phyloP scores from a whole-genome alignment of 495 filamentous ascomycete species.

The Aspergillus hancockii region DNA sequence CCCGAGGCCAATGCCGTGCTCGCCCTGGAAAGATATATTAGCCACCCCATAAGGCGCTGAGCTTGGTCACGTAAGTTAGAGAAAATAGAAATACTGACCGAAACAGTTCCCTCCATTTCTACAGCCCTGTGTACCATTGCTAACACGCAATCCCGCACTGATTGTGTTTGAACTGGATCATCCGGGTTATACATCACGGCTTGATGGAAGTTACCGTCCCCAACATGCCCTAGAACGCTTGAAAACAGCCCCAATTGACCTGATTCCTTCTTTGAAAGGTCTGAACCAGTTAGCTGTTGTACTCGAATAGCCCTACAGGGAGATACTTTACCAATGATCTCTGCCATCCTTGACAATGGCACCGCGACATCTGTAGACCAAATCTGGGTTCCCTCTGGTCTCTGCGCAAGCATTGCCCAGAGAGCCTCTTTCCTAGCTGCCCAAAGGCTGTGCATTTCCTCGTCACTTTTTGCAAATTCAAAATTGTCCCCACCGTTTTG shows the following conservation, averaged over 20 bases:
- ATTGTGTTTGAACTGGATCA: conserved; percentile 55
- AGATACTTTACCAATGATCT: conserved; percentile 62
- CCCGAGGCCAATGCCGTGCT: conserved; percentile 81
- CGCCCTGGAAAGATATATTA: conserved; percentile 45
- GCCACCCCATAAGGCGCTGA: not conserved
- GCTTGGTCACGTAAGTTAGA: not conserved
- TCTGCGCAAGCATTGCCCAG: conserved; percentile 54
- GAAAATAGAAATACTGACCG: conserved; percentile 9
- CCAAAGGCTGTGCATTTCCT: conserved; percentile 76
- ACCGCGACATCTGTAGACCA: conserved; percentile 86
- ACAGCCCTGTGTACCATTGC: conserved; percentile 80
- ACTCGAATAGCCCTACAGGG: conserved; percentile 45
- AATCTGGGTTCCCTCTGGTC: conserved; percentile 55
- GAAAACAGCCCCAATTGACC: conserved; percentile 78
- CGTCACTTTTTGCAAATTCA: conserved; percentile 67
- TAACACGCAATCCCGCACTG: conserved; percentile 71
- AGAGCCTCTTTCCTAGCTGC: conserved; percentile 79
- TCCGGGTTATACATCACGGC: conserved; percentile 72
- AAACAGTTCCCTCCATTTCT: conserved; percentile 80
- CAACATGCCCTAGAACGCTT: conserved; percentile 77
- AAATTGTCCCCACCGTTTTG: conserved; percentile 62
- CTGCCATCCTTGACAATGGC: conserved; percentile 74
- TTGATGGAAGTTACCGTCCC: conserved; percentile 89
- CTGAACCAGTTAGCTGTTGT: conserved; percentile 29
- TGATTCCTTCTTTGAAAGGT: conserved; percentile 81